Conservation (phyloP, 2,329 filamentous ascomycete species). For the Talaromyces sp. region DNA sequence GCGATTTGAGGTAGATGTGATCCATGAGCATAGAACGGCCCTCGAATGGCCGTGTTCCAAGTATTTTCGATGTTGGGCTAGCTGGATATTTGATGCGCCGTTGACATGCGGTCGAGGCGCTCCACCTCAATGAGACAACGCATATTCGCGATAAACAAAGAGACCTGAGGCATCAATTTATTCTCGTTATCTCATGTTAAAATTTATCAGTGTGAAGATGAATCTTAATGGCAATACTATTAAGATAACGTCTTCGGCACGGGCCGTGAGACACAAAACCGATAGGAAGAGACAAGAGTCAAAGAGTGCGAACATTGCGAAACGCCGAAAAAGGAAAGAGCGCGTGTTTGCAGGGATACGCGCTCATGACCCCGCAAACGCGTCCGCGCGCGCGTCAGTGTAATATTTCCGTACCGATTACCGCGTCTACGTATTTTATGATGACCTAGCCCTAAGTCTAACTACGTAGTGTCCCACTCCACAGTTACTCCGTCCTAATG, state of each 20-base stretch:
- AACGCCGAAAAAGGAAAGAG: not conserved
- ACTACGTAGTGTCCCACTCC: not conserved
- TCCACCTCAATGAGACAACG: not conserved
- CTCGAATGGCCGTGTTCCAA: not conserved
- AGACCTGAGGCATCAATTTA: not conserved
- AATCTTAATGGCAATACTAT: not conserved
- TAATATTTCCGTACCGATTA: slow-evolving; percentile 16
- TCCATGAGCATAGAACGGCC: not conserved
- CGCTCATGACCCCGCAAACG: slow-evolving; percentile 14
- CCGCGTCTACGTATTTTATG: slow-evolving; percentile 13
- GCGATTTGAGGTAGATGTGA: not conserved
- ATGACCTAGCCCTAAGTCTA: slow-evolving; percentile 9
- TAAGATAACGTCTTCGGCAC: slow-evolving; percentile 9
- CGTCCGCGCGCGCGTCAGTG: slow-evolving; percentile 15
- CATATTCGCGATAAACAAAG: not conserved
- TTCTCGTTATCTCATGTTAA: not conserved
- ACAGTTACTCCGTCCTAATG: not conserved
- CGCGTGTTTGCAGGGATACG: slow-evolving; percentile 6
- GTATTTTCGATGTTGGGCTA: not conserved
- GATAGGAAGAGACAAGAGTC: not conserved
- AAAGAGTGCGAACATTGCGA: not conserved
- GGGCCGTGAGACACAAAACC: not conserved
- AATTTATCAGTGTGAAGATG: not conserved
- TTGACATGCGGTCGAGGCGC: slow-evolving; percentile 1
- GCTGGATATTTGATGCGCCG: not conserved